Evolutionary conservation across 1,139 yeast genomes (phyloP), one percentile per base, ranked within the genome.

Genomic region (Yamadazyma trypodendri): DNA sequence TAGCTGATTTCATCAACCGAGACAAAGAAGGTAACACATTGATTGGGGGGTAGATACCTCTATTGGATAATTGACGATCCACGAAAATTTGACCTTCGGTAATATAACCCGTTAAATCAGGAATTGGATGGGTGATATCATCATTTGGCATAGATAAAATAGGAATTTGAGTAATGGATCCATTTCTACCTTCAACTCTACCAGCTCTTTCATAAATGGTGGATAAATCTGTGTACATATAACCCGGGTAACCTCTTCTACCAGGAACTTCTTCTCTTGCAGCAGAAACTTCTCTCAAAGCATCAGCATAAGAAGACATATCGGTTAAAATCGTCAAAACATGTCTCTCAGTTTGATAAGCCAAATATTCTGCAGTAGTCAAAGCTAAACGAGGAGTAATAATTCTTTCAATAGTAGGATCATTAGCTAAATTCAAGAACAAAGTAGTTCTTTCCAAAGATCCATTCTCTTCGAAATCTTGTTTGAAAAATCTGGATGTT

Each of bases 221-320:
- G 39, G 97, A 86, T 75, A 92, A 87, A 83, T 92, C 98, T 36
- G 99, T 92, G 73, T 92, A 92, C 99, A 92, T 92, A 68, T 92
- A 92, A 85, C 99, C 99, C 48, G 99, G 99, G 70, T 92, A 92
- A 75, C 99, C 99, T 82, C 99, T 89, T 80, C 99, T 89, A 77
- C 99, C 99, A 59, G 99, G 99, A 34, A 92, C 99, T 73, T 92
- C 99, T 73, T 92, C 99, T 78, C 99, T 87, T 36, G 99, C 99
- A 45, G 99, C 98, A 44, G 97, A 89, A 38, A 92, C 98, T 74
- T 92, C 99, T 81, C 99, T 90, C 61, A 92, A 77, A 29, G 99
- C 99, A 67, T 92, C 99, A 28, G 99, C 99, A 64, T 92, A 92
- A 13, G 98, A 92, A 18, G 97, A 88, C 99, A 92, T 92, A 73